These are phyloP conservation scores for Fusarium papillatum DNA, from an alignment of 2,329 filamentous ascomycete genomes.

Conservation along the genomic window DNA sequence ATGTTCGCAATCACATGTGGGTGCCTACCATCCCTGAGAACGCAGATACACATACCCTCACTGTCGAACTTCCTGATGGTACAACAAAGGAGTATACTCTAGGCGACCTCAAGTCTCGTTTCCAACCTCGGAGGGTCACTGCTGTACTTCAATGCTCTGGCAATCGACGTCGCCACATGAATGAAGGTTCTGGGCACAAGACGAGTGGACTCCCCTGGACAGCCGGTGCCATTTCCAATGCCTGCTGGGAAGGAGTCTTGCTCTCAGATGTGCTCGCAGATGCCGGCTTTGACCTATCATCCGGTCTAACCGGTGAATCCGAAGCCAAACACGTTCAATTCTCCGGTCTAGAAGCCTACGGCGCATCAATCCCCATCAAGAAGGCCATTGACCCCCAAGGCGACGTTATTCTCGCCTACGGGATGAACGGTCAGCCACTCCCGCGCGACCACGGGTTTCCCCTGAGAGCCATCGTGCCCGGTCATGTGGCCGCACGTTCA, in stretches of 20 bases:
- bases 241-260: conserved; percentile 69
- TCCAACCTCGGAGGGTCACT: conserved; percentile 64
- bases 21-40: conserved; percentile 61
- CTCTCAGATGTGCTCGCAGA: conserved; percentile 69
- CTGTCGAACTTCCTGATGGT: conserved; percentile 69
- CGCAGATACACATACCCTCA: conserved; percentile 59
- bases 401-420: conserved; percentile 76
- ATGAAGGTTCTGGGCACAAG: conserved; percentile 53
- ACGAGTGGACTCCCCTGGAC: conserved; percentile 73
- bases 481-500: conserved; percentile 75
- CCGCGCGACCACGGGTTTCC: conserved; percentile 77
- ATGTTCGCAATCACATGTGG: conserved; percentile 75
- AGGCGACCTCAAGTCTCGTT: conserved; percentile 65
- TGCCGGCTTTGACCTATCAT: conserved; percentile 62
- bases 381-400: conserved; percentile 70
- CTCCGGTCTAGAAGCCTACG: conserved; percentile 71
- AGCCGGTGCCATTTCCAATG: conserved; percentile 71
- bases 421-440: conserved; percentile 75
- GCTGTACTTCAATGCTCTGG: conserved; percentile 72
- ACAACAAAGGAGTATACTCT: conserved; percentile 66
- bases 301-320: conserved; percentile 51
- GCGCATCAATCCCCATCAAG: conserved; percentile 71
- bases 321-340: conserved; percentile 68
- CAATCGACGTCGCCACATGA: conserved; percentile 72
- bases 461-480: conserved; percentile 72